Percentiles rank a stretch among this genome's conserved stretches.
These are phyloP conservation scores for Eimeria falciformis DNA, from an alignment of 169 alveolate species.

Conservation along the genomic window DNA sequence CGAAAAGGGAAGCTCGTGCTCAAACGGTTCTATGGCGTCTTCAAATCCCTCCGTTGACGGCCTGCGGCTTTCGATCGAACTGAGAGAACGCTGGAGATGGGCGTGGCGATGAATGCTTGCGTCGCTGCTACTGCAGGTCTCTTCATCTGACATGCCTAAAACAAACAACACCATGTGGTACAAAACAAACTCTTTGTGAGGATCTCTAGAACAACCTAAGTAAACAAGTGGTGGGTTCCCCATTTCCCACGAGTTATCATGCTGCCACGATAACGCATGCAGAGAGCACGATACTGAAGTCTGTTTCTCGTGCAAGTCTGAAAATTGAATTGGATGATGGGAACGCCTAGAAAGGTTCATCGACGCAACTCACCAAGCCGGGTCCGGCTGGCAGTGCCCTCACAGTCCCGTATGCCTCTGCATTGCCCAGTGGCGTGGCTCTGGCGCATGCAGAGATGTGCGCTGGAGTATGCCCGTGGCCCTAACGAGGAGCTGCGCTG, in stretches of 20 bases:
- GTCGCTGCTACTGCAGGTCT: constrained; percentile 68
- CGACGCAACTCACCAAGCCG: constrained; percentile 33
- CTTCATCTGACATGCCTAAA: constrained; percentile 63
- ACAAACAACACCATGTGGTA: neutral
- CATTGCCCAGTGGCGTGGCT: constrained; percentile 9
- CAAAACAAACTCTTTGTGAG: too few species aligned
- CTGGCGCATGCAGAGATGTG: constrained; percentile 13
- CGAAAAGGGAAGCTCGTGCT: constrained; percentile 13
- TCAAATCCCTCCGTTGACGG: constrained; percentile 52
- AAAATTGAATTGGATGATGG: too few species aligned
- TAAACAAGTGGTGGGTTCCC: neutral
- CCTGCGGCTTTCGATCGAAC: constrained; percentile 55
- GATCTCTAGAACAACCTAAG: neutral
- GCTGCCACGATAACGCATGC: neutral
- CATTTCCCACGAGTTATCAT: neutral
- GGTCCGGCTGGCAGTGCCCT: neutral
- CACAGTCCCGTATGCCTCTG: neutral
- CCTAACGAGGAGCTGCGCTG: constrained; percentile 55
- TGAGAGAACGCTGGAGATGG: constrained; percentile 48
- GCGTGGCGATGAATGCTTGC: constrained; percentile 28
- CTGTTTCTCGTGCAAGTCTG: neutral
- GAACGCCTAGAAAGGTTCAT: too few species aligned
- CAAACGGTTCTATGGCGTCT: constrained; percentile 46
- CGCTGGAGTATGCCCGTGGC: constrained; percentile 45
- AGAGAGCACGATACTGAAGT: neutral